Base-by-base conservation (phyloP, 805 yeast species). In the Saccharomycopsis olivae region DNA sequence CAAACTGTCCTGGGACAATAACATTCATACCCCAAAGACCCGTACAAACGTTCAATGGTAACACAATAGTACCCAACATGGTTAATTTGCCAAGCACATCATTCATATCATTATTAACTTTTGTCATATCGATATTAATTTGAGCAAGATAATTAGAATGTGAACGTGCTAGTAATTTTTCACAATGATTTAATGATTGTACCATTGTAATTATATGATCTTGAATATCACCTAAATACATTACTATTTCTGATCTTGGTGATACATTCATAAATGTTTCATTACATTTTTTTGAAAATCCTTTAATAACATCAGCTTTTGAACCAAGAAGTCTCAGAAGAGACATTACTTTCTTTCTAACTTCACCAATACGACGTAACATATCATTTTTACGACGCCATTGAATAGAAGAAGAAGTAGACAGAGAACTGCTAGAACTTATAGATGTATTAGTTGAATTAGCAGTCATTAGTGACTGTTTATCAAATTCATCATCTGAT, bases 1-100 rank as follows among this genome's bases (percentile, higher is more conserved):
- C 59, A 17, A 66, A 71, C 56, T 89, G 97, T 0, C 98, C 98
- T 0, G 98, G 98, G 20, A 92, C 98, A 10, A 85, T 52, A 48
- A 92, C 94, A 62, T 92, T 92, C 98, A 92, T 92, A 43, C 98
- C 98, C 97, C 97, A 92, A 34, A 92, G 62, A 17, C 98, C 98
- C 0, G 98, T 92, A 14, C 92, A 79, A 40, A 92, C 85, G 55
- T 92, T 92, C 72, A 92, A 74, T 3, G 98, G 98, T 44, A 92
- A 64, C n/a, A 92, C 96, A 41, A 92, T 86, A 0, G 97, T 86
- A 70, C 97, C 98, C 46, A 89, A 61, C 33, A 88, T 81, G 3
- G 97, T 85, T 41, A 89, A 84, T 57, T 88, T 86, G 8, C 96
- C 95, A 53, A 89, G 69, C 1, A 88, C 95, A 56, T 92, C 97